Base-by-base conservation (phyloP, 257 asterid species). In the Eustoma russellianum region DNA sequence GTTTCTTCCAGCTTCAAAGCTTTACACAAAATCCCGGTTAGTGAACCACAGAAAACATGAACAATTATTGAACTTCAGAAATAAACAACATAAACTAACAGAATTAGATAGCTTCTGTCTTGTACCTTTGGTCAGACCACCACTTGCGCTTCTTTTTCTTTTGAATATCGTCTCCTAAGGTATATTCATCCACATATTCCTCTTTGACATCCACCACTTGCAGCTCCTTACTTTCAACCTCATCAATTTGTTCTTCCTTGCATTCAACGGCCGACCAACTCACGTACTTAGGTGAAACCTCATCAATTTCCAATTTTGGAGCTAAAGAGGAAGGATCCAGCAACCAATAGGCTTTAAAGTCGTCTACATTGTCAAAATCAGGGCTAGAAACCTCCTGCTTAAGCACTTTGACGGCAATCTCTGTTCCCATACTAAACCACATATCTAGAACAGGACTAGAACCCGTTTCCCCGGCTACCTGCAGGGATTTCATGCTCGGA, bases 61-160 rank as follows among this genome's bases (percentile, higher is more conserved):
- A 38, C 7, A 38, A 38, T 38, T 7, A 8, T 8, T 38, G 43
- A 24, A 38, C 43, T 38, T 38, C 43, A 38, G 12, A 38, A 38
- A 38, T 11, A 38, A 38, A 38, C 43, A 38, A 38, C 9, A 1
- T 7, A 38, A 38, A 38, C 12, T 2, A 38, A 38, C 43, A 11
- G 7, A 38, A 24, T 24, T 24, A 24, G 2, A 24, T 24, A 24
- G 30, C 9, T 13, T 16, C 13, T 17, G 28, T 24, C 17, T 12
- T 50, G n/a, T 51, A 65, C 70, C 70, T 65, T n/a, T 65, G 60
- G 46, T 53, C 52, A 30, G 70, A 65, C 70, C 70, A 65, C 55
- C 55, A 65, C 40, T 57, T 65, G 38, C 52, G 58, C 46, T 52
- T 65, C 65, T 65, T 65, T 40, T n/a, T 47, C 59, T 65, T 57